Evolutionary conservation across 495 filamentous ascomycete genomes (phyloP), one percentile per base, ranked within the genome.

Genomic region (Neurospora terricola): DNA sequence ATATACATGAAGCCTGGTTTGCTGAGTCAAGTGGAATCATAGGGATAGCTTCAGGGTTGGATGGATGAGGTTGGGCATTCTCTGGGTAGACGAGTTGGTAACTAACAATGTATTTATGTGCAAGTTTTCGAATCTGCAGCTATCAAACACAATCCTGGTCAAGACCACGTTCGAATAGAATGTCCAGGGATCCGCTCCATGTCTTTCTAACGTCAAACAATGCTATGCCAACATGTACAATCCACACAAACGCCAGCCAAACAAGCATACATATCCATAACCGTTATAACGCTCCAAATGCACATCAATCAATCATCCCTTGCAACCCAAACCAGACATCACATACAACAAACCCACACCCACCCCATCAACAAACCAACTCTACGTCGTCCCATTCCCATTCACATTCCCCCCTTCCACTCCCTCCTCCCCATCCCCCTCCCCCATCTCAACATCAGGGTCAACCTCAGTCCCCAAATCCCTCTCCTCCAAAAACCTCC

Each of bases 391-490:
- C 45, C 27, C 42, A 36, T 18, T 16, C 4, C 21, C 69, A n/a
- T 39, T 14, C 2, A 0, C 11, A n/a, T 70, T 14, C 34, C 34
- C 36, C 16, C 62, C 70, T 7, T 36, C 34, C 5, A 36, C 34
- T 69, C 27, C 30, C 40, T 71, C 72, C 34, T 45, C 69, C 8
- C 16, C 54, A 80, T 21, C 21, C 1, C n/a, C 54, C 12, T 66
- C 54, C 38, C 73, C 74, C 83, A 82, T 83, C 70, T 77, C 80
- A 70, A 83, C 74, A 70, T 86, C 85, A 18, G 88, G 87, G 82
- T 99, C 96, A 43, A 93, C 82, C 78, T 91, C 87, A 0, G 84
- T 88, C 16, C 96, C 96, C 75, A 99, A 82, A 82, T 98, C 92
- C 70, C 84, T 80, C 27, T 95, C 91, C 77, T 97, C 94, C 66